Base-by-base conservation (phyloP, 768 basidiomycete species). In the Sarcodon aspratus region DNA sequence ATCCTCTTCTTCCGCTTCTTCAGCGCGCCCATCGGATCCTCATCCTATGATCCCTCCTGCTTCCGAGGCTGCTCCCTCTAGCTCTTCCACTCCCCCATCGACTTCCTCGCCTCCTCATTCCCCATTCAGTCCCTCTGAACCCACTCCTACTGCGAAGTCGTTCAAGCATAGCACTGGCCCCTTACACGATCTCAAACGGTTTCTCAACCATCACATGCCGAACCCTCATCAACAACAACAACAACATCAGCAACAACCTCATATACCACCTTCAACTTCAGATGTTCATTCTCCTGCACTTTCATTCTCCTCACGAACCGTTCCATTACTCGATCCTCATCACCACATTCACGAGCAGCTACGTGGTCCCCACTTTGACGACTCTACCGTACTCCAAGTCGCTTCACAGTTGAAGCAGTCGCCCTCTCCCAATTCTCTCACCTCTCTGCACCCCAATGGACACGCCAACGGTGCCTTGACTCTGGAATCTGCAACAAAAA, bases 151-250 rank as follows among this genome's bases (percentile, higher is more conserved):
- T 27, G 37, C 48, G 45, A 63, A 61, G 54, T 47, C 52, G 48
- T 37, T 50, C 42, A 66, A 68, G 55, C 64, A 74, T 54, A 70
- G 73, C 50, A 74, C 74, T 52, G 85, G 90, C 0, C 85, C 91
- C 2, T 75, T 98, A 46, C 81, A 87, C 66, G 94, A 97, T 65
- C 80, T 97, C 59, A 91, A 91, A 62, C 86, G 93, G 31, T 96
- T 98, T 70, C 77, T 99, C 54, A 89, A 95, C 68, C 79, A 88
- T 66, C 91, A 95, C 67, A 81, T 95, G 45, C 80, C 80, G 50
- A 80, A 85, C 57, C 68, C 65, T 44, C 63, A 63, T 53, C 53
- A 54, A 51, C 52, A 66, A 44, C 57, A 55, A 57, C 51, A 43
- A 54, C 61, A 50, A 60, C 40, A 9, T 54, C 53, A 50, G 60